Evolutionary conservation across 495 filamentous ascomycete genomes (phyloP), one percentile per base, ranked within the genome.

Genomic region (Pyrenopolyporus hunteri): DNA sequence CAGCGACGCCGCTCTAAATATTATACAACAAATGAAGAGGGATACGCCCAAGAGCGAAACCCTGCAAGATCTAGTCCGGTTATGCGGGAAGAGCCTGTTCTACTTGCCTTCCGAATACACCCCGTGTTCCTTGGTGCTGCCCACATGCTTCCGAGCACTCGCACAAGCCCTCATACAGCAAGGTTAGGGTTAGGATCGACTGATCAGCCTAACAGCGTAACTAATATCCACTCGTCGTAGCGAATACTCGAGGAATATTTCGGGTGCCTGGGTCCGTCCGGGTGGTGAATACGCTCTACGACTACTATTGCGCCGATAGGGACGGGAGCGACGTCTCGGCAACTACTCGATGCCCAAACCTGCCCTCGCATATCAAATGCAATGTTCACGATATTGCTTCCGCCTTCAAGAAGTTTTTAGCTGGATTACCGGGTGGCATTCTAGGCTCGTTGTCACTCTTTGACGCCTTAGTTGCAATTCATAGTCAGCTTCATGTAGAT

Each of bases 71-170:
- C 74, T 93, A 20, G 82, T 89, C 49, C 82, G 87, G n/a, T 74
- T 94, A 33, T 89, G 89, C 40, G 90, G 90, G 14, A 83, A 86
- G 69, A 87, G 85, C 67, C 75, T 83, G 32, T 73, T 94, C 29
- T 82, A 81, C 26, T 76, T 92, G n/a, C 88, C 88, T 0, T 63
- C 73, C 0, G 85, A 88, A 39, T 85, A 90, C 65, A 79, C 87
- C 11, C 83, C 89, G 6, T 77, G 79, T 3, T 81, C 83, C 17
- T 75, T 92, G 47, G 74, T 82, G 13, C 74, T 94, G 8, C 90
- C 90, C 5, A 88, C 87, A 4, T 92, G 89, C 64, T 83, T 93
- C 50, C 87, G 89, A 29, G 89, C 88, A 9, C 86, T 85, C 6
- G 83, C 84, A 31, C 80, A 82, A 42, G 88, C 85, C 71, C 74